Evolutionary conservation across 2,329 filamentous ascomycete species (phyloP).

Genomic region (Xylaria sp.): DNA sequence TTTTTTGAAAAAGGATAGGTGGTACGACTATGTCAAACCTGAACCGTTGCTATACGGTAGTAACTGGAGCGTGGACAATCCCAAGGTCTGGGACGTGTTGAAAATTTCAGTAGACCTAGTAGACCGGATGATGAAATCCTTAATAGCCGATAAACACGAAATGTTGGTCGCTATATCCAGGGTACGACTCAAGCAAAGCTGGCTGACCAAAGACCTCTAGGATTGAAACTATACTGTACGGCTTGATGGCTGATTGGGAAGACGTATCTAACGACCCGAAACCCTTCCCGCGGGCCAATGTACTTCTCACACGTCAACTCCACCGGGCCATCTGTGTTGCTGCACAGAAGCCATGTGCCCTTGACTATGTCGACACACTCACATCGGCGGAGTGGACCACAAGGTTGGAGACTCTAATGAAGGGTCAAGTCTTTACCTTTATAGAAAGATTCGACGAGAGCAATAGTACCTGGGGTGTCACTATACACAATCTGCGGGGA

Average conservation of each 20-base stretch:
- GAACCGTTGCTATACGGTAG: not conserved
- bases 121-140: constrained; percentile 16
- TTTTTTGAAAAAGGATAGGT: constrained; percentile 25
- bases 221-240: constrained; percentile 23
- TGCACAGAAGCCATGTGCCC: not conserved
- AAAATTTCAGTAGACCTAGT: constrained; percentile 21
- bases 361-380: constrained; percentile 4
- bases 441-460: not conserved
- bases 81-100: constrained; percentile 21
- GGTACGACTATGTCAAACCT: not conserved
- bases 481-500: accelerated
- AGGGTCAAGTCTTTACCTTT: not conserved
- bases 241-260: not conserved
- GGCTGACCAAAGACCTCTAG: not conserved
- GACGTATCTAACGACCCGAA: not conserved
- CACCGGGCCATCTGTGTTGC: accelerated
- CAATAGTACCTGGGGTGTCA: not conserved
- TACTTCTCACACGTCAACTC: constrained; percentile 3
- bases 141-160: constrained; percentile 22
- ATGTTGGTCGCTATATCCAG: constrained; percentile 17
- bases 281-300: not conserved
- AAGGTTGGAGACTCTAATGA: constrained; percentile 6
- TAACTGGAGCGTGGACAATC: constrained; percentile 28
- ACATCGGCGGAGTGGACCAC: not conserved
- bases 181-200: not conserved